A percentile compares a stretch with the other conserved stretches of the same genome.
phyloP scores from a whole-genome alignment of 345 rosid species.

The Hibiscus syriacus region DNA sequence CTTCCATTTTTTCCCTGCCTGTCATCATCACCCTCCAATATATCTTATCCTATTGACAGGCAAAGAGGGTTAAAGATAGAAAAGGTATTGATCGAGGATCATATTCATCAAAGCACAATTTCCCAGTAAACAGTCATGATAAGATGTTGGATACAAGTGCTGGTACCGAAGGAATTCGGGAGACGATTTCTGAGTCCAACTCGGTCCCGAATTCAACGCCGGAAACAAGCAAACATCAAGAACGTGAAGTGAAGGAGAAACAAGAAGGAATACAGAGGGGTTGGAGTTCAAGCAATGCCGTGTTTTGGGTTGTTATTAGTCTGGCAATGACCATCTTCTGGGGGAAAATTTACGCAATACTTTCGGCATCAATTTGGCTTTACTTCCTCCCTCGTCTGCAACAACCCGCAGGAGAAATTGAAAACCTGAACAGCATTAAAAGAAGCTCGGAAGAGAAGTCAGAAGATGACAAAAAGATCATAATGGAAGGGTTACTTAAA shows the following conservation, averaged over 20 bases:
- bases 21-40: background rate
- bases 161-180: background rate
- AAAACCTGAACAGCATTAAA: background rate
- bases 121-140: background rate
- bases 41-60: conserved; percentile 11
- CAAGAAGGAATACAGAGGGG: background rate
- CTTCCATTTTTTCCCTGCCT: background rate
- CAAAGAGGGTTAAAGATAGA: conserved; percentile 16
- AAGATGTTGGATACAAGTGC: background rate
- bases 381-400: conserved; percentile 14
- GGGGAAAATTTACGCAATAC: conserved; percentile 35
- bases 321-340: conserved; percentile 25
- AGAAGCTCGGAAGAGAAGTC: background rate
- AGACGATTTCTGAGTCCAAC: background rate
- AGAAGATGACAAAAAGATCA: conserved; percentile 17
- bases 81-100: conserved; percentile 13
- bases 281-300: conserved; percentile 1
- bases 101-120: conserved; percentile 5
- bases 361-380: conserved; percentile 29
- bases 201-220: conserved; percentile 9
- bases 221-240: conserved; percentile 7
- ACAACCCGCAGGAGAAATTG: background rate
- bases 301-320: conserved; percentile 17
- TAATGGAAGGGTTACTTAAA: conserved; percentile 24
- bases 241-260: background rate